Evolutionary conservation across 805 yeast species (phyloP), one percentile per base, ranked within the genome.

Genomic region (Candida silvicultrix): DNA sequence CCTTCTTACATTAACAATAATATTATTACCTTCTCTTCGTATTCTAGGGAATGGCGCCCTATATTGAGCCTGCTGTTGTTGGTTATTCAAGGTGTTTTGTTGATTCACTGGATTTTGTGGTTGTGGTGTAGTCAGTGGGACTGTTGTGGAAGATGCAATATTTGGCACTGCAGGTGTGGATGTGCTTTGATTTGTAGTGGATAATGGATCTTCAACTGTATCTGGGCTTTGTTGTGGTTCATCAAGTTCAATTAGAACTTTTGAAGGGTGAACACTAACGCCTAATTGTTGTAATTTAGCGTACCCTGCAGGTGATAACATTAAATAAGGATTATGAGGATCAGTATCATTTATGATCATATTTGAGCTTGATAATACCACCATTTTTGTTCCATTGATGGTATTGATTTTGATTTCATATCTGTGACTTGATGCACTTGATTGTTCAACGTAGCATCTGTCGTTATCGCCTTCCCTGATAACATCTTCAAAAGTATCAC

Each of bases 221-320:
- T n/a, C n/a, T n/a, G 25, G 25, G 5, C 25, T 23, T 6, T 23
- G 9, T 23, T 23, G 9, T 5, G 6, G 18, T 25, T 25, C 23
- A 22, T n/a, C 5, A 25, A 15, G 18, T 4, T 47, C 46, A 28
- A 43, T 18, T 11, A 36, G 19, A 7, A 52, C 35, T 19, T 47
- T 44, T 14, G 65, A 63, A 9, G 44, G 51, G 3, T 49, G 47
- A 21, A 60, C 42, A 1, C 40, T 40, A 14, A 57, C 45, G 2
- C 55, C 58, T 4, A 57, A 29, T 7, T 49, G 19, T n/a, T 25
- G 38, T 15, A 62, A 23, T 32, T 49, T 52, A 1, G 64, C 59
- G 16, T 48, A 42, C 0, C 65, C 66, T 3, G 64, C 43, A 7
- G 58, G 59, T 7, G 53, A 56, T 1, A 62, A 23, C 63, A 63